A percentile compares a stretch with the other conserved stretches of the same genome.
Evolutionary conservation across 129 eudicot species (phyloP).

Genomic region (Centaurea solstitialis): DNA sequence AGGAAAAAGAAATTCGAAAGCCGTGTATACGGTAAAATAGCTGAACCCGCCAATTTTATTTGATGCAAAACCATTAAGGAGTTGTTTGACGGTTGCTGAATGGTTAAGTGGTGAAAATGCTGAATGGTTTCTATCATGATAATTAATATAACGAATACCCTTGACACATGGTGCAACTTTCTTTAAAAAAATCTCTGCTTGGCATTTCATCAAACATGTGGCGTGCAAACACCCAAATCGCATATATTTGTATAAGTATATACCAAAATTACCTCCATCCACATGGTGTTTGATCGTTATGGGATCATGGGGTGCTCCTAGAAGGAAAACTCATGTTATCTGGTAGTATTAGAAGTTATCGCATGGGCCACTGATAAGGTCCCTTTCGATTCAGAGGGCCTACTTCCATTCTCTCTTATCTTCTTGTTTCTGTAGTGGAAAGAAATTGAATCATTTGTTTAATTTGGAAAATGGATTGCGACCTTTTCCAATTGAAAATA

Average conservation of each 20-base stretch:
- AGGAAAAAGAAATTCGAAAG: too few species aligned
- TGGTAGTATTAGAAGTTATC: neutral
- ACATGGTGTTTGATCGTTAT: neutral
- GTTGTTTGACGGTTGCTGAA: too few species aligned
- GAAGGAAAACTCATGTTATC: slow-evolving; percentile 3
- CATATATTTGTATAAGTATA: neutral
- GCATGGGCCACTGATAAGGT: slow-evolving; percentile 1
- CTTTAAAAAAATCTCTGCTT: slow-evolving; percentile 1
- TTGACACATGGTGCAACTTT: neutral
- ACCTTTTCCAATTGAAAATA: neutral
- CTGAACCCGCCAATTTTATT: neutral
- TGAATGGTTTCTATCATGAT: too few species aligned
- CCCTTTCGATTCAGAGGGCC: slow-evolving; percentile 10
- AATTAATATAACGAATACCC: too few species aligned
- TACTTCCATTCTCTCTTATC: slow-evolving; percentile 28
- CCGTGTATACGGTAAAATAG: too few species aligned
- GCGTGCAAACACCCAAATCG: neutral
- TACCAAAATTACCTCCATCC: neutral
- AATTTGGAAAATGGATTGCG: slow-evolving; percentile 22
- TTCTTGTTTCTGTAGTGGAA: slow-evolving; percentile 19
- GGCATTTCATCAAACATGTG: slow-evolving; percentile 20
- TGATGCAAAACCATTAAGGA: too few species aligned
- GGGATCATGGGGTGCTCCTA: neutral
- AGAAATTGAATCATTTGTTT: slow-evolving; percentile 6
- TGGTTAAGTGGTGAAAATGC: too few species aligned